These are phyloP conservation scores for Lactuca saligna DNA, from an alignment of 129 eudicot genomes.

Conservation along the genomic window DNA sequence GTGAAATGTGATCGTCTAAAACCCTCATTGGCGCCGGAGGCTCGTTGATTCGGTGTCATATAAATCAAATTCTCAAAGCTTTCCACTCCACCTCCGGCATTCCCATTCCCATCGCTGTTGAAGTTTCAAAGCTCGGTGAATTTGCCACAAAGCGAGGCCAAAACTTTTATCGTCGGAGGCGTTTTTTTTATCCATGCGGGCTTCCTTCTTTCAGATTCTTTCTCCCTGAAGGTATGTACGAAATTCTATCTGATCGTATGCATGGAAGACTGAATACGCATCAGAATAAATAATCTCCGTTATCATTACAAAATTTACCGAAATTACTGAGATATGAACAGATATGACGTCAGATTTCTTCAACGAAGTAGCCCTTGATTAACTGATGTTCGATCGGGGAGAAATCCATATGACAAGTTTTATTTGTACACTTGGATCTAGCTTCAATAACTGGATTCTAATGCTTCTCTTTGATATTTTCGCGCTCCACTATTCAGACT, in stretches of 20 bases:
- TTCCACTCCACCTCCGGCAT: conserved; percentile 25
- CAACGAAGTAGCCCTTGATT: background rate
- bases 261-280: too few species aligned
- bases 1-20: conserved; percentile 38
- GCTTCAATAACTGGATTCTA: background rate
- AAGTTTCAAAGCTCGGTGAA: conserved; percentile 18
- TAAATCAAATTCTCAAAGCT: conserved; percentile 26
- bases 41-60: background rate
- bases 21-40: conserved; percentile 56
- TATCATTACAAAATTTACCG: background rate
- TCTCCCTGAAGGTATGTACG: conserved; percentile 54
- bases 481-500: background rate
- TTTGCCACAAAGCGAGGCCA: conserved; percentile 34
- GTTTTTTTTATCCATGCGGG: conserved; percentile 49
- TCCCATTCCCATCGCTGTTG: conserved; percentile 20
- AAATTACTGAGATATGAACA: background rate
- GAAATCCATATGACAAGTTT: background rate
- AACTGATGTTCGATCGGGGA: background rate
- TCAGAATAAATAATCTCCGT: background rate
- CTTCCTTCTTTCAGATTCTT: conserved; percentile 55
- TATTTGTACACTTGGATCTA: background rate
- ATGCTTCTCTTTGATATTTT: background rate
- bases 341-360: background rate
- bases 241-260: conserved; percentile 35
- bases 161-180: conserved; percentile 26